Conservation (phyloP, 306 rosid species). For the Pyrus communis region DNA sequence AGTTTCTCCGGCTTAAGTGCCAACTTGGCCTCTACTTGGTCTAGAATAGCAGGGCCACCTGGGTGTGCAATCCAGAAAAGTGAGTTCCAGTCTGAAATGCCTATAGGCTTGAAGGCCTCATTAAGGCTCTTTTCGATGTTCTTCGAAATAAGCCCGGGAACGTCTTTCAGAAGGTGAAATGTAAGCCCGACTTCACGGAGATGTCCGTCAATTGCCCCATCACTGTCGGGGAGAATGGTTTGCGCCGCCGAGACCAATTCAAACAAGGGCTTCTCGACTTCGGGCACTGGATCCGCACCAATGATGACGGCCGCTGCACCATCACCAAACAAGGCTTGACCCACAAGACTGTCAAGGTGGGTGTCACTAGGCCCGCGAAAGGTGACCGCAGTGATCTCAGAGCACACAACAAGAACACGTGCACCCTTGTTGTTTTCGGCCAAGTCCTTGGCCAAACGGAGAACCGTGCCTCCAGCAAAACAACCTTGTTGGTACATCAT, state of each 20-base stretch:
- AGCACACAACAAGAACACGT: conserved; percentile 28
- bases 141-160: conserved; percentile 7
- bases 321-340: conserved; percentile 22
- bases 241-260: conserved; percentile 7
- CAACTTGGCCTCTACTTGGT: conserved; percentile 5
- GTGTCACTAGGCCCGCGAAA: conserved; percentile 17
- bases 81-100: conserved; percentile 13
- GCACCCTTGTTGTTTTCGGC: conserved; percentile 20
- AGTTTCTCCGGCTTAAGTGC: conserved; percentile 6
- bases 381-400: conserved; percentile 6
- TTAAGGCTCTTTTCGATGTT: conserved; percentile 12
- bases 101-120: conserved; percentile 7
- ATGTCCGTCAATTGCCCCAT: neutral
- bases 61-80: conserved; percentile 21
- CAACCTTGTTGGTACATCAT: conserved; percentile 7
- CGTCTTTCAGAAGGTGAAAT: conserved; percentile 12
- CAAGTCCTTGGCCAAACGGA: conserved; percentile 25
- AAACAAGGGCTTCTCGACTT: conserved; percentile 2
- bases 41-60: conserved; percentile 13
- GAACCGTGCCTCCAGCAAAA: conserved; percentile 12
- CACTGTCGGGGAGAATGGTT: conserved; percentile 10
- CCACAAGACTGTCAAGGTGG: conserved; percentile 10
- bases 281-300: neutral
- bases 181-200: conserved; percentile 8
- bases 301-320: conserved; percentile 15